Evolutionary conservation across 495 filamentous ascomycete species (phyloP), one percentile per base, ranked within the genome.

Genomic region (Xanthoparmelia taractica): DNA sequence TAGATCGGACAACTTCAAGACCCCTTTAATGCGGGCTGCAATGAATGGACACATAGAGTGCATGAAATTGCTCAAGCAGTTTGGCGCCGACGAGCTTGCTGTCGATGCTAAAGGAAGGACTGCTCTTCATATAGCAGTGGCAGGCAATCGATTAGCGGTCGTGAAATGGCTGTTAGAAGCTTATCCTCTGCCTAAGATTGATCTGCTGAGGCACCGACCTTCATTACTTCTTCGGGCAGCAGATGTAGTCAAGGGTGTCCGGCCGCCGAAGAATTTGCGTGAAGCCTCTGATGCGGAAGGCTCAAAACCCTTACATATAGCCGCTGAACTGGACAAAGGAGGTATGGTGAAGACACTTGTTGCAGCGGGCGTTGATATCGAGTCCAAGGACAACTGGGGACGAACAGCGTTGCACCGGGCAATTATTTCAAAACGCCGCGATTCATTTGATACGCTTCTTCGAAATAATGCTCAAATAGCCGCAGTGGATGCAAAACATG

Each of bases 311-410:
- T 27, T 68, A 37, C 63, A 68, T 29, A 38, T 65, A 27, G 66
- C 66, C 6, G 47, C 34, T 23, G 43, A 60, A 6, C 8, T 31
- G 43, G 66, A 57, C 6, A 38, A 63, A 50, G 47, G 25, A 23
- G 63, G 29, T 13, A 63, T 68, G 41, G 66, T 69, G 36, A 58
- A 64, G n/a, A 37, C 50, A 33, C 58, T 73, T 20, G 31, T 73
- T n/a, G 57, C 63, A 18, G 60, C 52, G 59, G 68, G 70, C 3
- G 70, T 66, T 20, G 66, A 70, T n/a, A 60, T 69, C 31, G 65
- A 74, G 29, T 64, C 67, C 8, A 69, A 69, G 54, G 65, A 71
- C 59, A 71, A 70, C n/a, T 57, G 41, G 29, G 62, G 58, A 18
- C 59, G 54, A 45, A 65, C 63, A 17, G 45, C 66, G 2, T 40